Conservation (phyloP, 1,139 yeast genomes). For the Nakaseomyces bracarensis region DNA sequence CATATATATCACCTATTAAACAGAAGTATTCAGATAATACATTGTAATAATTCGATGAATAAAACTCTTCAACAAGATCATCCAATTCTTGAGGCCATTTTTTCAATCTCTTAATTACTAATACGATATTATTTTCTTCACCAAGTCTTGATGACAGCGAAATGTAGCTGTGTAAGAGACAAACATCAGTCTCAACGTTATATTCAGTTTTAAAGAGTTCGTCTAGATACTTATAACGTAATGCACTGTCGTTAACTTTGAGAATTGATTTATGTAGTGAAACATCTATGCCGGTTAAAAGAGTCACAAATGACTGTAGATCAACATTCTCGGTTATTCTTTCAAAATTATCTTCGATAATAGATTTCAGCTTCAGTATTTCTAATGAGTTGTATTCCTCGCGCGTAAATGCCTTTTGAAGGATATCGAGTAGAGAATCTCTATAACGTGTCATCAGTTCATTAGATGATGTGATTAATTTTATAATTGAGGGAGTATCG, state of each 20-base stretch:
- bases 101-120: conserved; percentile 15
- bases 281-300: conserved; percentile 16
- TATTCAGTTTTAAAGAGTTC: conserved; percentile 11
- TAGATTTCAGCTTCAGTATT: conserved; percentile 5
- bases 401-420: neutral
- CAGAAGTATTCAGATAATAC: neutral
- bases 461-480: neutral
- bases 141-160: neutral
- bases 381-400: conserved; percentile 6
- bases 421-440: conserved; percentile 1
- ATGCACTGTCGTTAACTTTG: conserved; percentile 6
- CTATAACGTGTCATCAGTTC: neutral
- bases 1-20: neutral
- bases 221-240: conserved; percentile 19
- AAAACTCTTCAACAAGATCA: neutral
- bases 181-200: neutral
- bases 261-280: conserved; percentile 17
- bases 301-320: conserved; percentile 10
- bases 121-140: conserved; percentile 7
- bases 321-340: conserved; percentile 10
- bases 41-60: neutral
- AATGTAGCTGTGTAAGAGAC: neutral
- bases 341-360: conserved; percentile 13
- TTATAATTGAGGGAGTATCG: neutral
- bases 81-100: conserved; percentile 14